phyloP scores from a whole-genome alignment of 805 yeast species.

The Monosporozyma siamensis region DNA sequence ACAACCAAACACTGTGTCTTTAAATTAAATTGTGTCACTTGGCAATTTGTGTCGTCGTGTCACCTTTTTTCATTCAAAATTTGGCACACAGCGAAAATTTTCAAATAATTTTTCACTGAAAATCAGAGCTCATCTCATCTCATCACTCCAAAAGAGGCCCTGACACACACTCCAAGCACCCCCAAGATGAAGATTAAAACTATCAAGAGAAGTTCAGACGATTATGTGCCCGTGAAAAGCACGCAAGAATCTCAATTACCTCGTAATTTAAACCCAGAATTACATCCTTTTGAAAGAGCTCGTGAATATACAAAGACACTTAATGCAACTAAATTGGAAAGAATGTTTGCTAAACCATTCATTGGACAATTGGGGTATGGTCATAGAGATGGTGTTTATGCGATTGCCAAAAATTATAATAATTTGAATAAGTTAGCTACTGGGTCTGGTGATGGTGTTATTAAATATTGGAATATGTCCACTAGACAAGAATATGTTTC shows the following conservation, averaged over 20 bases:
- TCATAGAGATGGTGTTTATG: slow-evolving; percentile 89
- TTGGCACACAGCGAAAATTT: not conserved
- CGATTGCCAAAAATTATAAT: slow-evolving; percentile 69
- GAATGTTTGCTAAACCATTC: slow-evolving; percentile 97
- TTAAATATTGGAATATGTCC: slow-evolving; percentile 89
- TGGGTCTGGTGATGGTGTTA: slow-evolving; percentile 91
- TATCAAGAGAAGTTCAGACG: slow-evolving; percentile 80
- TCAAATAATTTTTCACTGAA: not conserved
- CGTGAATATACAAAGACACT: slow-evolving; percentile 92
- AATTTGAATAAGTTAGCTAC: slow-evolving; percentile 70
- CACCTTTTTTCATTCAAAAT: no score
- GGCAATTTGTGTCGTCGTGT: no score
- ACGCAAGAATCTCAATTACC: slow-evolving; percentile 83
- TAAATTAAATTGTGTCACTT: no score
- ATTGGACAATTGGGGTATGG: slow-evolving; percentile 92
- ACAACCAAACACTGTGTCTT: no score
- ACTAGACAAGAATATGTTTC: slow-evolving; percentile 65
- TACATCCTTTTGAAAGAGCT: slow-evolving; percentile 96
- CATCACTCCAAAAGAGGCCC: not conserved
- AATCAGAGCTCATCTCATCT: not conserved
- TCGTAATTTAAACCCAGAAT: slow-evolving; percentile 82
- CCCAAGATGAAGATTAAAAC: slow-evolving; percentile 69
- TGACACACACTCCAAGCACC: not conserved
- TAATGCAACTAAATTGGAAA: slow-evolving; percentile 88
- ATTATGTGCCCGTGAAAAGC: slow-evolving; percentile 85